Conservation (phyloP, 2,329 filamentous ascomycete genomes). For the Triangularia setosa region DNA sequence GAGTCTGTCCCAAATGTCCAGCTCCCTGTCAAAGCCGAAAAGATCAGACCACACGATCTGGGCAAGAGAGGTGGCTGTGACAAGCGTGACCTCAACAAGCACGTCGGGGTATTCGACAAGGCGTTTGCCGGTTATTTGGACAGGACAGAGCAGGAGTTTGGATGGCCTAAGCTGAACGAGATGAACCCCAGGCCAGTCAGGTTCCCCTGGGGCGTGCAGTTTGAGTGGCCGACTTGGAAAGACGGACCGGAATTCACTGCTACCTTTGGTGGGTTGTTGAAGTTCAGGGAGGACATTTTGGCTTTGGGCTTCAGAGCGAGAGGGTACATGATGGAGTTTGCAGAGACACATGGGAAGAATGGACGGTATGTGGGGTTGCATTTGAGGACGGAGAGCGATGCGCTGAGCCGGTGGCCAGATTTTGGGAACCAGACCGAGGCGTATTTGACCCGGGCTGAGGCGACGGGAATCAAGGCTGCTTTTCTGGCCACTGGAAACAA, state of each 20-base stretch:
- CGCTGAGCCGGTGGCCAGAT: constrained; percentile 43
- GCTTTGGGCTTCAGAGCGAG: constrained; percentile 36
- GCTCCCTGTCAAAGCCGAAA: constrained; percentile 33
- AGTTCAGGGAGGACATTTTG: constrained; percentile 41
- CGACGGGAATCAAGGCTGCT: constrained; percentile 34
- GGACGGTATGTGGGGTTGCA: constrained; percentile 40
- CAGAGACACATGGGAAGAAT: constrained; percentile 22
- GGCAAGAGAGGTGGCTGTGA: constrained; percentile 39
- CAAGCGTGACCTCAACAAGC: constrained; percentile 38
- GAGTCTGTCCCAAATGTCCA: constrained; percentile 37
- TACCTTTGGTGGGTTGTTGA: constrained; percentile 41
- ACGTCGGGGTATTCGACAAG: constrained; percentile 37
- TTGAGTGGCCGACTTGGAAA: constrained; percentile 43
- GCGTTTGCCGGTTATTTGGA: constrained; percentile 34
- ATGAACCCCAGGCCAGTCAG: constrained; percentile 37
- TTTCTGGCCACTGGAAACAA: constrained; percentile 46
- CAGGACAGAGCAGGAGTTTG: constrained; percentile 27
- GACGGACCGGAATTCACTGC: constrained; percentile 46
- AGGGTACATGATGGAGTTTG: constrained; percentile 34
- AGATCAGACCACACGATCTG: constrained; percentile 40
- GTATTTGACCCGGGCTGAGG: constrained; percentile 35
- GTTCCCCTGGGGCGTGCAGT: constrained; percentile 43
- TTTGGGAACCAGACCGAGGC: constrained; percentile 39
- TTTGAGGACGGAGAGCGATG: constrained; percentile 46
- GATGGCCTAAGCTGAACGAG: constrained; percentile 17